phyloP scores from a whole-genome alignment of 2,329 filamentous ascomycete genomes.

The Alternaria sp. region DNA sequence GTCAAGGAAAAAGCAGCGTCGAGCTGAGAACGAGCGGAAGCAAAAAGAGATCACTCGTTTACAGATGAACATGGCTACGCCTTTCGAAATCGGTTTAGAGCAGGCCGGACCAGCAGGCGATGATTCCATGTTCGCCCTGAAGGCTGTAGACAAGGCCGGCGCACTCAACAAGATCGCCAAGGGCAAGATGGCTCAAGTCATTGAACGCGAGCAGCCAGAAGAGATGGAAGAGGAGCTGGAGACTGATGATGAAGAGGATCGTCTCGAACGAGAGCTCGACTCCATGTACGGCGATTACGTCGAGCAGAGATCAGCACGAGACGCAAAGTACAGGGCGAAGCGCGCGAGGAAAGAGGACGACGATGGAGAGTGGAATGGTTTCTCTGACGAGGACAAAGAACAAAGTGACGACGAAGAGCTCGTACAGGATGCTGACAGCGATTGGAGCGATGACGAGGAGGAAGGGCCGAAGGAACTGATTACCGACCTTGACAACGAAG shows the following conservation, averaged over 20 bases:
- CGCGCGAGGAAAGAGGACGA: slow-evolving; percentile 83
- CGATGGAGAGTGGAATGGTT: slow-evolving; percentile 81
- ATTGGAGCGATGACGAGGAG: slow-evolving; percentile 69
- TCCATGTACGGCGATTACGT: slow-evolving; percentile 86
- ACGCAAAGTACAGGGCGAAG: slow-evolving; percentile 91
- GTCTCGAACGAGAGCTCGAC: slow-evolving; percentile 85
- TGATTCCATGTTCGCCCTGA: slow-evolving; percentile 86
- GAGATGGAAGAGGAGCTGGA: slow-evolving; percentile 61
- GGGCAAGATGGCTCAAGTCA: slow-evolving; percentile 78
- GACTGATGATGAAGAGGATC: slow-evolving; percentile 81
- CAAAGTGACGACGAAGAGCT: slow-evolving; percentile 65
- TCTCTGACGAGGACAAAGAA: slow-evolving; percentile 71
- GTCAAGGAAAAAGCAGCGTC: slow-evolving; percentile 81
- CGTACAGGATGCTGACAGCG: slow-evolving; percentile 68
- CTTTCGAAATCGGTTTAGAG: slow-evolving; percentile 94
- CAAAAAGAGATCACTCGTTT: slow-evolving; percentile 94
- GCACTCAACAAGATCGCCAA: slow-evolving; percentile 73
- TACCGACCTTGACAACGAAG: slow-evolving; percentile 68
- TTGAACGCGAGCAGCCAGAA: slow-evolving; percentile 59
- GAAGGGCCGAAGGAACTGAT: slow-evolving; percentile 62
- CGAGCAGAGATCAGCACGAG: slow-evolving; percentile 77
- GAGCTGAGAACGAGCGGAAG: slow-evolving; percentile 91
- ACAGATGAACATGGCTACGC: slow-evolving; percentile 96
- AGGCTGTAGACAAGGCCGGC: slow-evolving; percentile 78
- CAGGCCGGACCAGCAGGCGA: slow-evolving; percentile 80